Conservation (phyloP, 1,139 yeast species). For the Wickerhamomyces sp. region DNA sequence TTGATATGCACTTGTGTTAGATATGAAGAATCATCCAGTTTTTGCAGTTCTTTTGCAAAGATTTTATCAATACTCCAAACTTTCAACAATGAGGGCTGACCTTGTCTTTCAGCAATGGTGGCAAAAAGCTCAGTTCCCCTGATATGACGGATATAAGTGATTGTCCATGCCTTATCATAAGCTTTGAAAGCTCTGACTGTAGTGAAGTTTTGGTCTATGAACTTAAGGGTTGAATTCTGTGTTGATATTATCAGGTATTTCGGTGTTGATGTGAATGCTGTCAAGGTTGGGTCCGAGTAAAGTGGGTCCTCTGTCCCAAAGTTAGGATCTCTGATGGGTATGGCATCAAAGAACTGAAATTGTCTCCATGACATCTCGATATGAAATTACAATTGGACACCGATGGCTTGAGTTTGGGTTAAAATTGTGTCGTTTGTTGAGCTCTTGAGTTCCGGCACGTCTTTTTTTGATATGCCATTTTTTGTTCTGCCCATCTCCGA, state of each 20-base stretch:
- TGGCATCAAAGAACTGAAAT: conserved; percentile 79
- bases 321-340: conserved; percentile 82
- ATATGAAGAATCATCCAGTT: conserved; percentile 29
- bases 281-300: conserved; percentile 71
- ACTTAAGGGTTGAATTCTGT: conserved; percentile 48
- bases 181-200: conserved; percentile 51
- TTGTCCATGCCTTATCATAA: conserved; percentile 58
- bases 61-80: conserved; percentile 66
- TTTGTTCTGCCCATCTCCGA: too few species aligned
- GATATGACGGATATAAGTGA: conserved; percentile 50
- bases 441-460: too few species aligned
- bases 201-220: conserved; percentile 48
- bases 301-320: conserved; percentile 57
- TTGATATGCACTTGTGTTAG: conserved; percentile 38
- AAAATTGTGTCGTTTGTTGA: too few species aligned
- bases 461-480: too few species aligned
- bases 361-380: conserved; percentile 64
- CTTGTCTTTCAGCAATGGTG: conserved; percentile 72
- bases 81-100: conserved; percentile 60
- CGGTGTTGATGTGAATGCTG: conserved; percentile 53
- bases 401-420: too few species aligned
- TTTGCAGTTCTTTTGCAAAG: conserved; percentile 23
- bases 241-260: conserved; percentile 57
- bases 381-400: too few species aligned
- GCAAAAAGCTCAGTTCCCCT: conserved; percentile 47